phyloP scores from a whole-genome alignment of 169 alveolate species.

The Plasmodium billcollinsi region DNA sequence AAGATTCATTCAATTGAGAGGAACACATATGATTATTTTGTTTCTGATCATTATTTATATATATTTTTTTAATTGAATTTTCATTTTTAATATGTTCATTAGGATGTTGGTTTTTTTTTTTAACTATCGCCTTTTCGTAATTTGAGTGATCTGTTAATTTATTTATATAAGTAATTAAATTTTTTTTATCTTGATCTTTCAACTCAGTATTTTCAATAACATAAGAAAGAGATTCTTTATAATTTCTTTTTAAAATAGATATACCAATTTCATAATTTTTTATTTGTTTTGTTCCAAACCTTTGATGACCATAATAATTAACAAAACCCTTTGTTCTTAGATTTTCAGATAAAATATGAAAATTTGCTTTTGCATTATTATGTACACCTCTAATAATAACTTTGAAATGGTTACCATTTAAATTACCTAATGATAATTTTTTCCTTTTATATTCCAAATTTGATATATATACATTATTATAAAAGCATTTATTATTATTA shows the following conservation, averaged over 20 bases:
- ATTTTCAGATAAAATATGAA: conserved; percentile 82
- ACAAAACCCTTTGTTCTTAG: conserved; percentile 91
- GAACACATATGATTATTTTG: background rate
- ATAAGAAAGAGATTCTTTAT: conserved; percentile 83
- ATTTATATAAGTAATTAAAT: conserved; percentile 25
- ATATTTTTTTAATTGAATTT: conserved; percentile 76
- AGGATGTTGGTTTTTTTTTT: background rate
- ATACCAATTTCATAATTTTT: conserved; percentile 94
- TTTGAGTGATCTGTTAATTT: background rate
- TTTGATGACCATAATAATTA: conserved; percentile 95
- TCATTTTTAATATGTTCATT: background rate
- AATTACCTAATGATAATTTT: conserved; percentile 91
- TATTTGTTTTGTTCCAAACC: conserved; percentile 93
- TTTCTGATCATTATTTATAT: conserved; percentile 75
- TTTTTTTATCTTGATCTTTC: conserved; percentile 49
- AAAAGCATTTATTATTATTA: conserved; percentile 79
- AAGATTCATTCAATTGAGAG: background rate
- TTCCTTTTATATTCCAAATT: conserved; percentile 87
- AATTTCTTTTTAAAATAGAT: conserved; percentile 87
- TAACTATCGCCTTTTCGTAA: background rate
- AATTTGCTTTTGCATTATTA: conserved; percentile 42
- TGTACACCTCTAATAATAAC: conserved; percentile 90
- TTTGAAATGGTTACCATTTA: conserved; percentile 93
- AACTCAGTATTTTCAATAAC: conserved; percentile 79
- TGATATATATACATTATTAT: conserved; percentile 87